These are phyloP conservation scores for Debaryomyces tyrocola DNA, from an alignment of 805 yeast genomes.

Conservation along the genomic window DNA sequence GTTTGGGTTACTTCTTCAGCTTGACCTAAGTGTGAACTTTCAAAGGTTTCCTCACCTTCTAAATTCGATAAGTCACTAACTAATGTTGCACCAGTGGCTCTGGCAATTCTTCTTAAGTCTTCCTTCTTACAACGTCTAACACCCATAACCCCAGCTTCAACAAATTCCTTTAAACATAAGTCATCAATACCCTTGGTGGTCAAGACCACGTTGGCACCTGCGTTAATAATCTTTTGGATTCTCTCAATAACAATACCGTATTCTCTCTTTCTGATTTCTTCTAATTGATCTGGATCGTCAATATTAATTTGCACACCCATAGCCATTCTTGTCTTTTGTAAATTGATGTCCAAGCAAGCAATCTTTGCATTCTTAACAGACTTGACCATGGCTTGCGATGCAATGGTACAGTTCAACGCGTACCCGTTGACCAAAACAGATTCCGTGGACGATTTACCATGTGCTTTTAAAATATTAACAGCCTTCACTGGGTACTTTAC, in stretches of 20 bases:
- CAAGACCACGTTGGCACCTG: slow-evolving; percentile 91
- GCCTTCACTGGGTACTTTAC: slow-evolving; percentile 94
- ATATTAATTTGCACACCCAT: slow-evolving; percentile 97
- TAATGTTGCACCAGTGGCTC: slow-evolving; percentile 96
- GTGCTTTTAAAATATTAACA: slow-evolving; percentile 92
- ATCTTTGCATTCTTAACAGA: slow-evolving; percentile 69
- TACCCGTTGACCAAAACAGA: slow-evolving; percentile 88
- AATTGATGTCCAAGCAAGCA: slow-evolving; percentile 86
- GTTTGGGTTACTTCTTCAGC: slow-evolving; percentile 93
- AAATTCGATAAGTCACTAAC: slow-evolving; percentile 84
- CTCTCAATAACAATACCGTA: slow-evolving; percentile 82
- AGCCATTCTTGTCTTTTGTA: slow-evolving; percentile 96
- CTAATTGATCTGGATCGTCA: slow-evolving; percentile 96
- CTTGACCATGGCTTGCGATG: slow-evolving; percentile 94
- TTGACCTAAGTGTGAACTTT: slow-evolving; percentile 75
- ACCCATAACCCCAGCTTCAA: slow-evolving; percentile 90
- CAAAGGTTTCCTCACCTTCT: slow-evolving; percentile 95
- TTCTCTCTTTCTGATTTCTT: slow-evolving; percentile 86
- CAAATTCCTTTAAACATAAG: slow-evolving; percentile 84
- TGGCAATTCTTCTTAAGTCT: slow-evolving; percentile 92
- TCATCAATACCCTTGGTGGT: slow-evolving; percentile 97
- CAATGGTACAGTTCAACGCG: slow-evolving; percentile 95
- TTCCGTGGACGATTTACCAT: slow-evolving; percentile 90
- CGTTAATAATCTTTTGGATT: slow-evolving; percentile 72
- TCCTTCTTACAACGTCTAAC: slow-evolving; percentile 97